phyloP scores from a whole-genome alignment of 208 protist species.

The Crithidia mellificae region DNA sequence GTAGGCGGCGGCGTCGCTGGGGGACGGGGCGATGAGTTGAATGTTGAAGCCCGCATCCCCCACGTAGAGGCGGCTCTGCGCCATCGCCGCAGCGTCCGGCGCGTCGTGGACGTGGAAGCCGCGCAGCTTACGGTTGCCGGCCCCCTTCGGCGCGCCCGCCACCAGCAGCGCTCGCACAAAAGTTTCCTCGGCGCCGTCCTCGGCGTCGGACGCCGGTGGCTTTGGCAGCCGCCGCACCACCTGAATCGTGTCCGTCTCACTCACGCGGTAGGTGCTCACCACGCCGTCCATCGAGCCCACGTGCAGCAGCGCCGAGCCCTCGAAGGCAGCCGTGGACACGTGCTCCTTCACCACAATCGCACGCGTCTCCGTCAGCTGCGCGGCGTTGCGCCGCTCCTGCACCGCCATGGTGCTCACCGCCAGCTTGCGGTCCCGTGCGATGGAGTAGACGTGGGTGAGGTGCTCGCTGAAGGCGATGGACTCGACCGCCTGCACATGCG shows the following conservation, averaged over 20 bases:
- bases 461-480: constrained; percentile 54
- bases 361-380: constrained; percentile 51
- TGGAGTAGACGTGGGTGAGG: constrained; percentile 59
- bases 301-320: constrained; percentile 54
- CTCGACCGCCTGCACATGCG: constrained; percentile 86
- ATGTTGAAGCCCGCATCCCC: constrained; percentile 86
- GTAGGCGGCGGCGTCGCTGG: constrained; percentile 28
- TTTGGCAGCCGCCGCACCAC: constrained; percentile 51
- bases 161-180: constrained; percentile 67
- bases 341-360: constrained; percentile 82
- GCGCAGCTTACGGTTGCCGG: constrained; percentile 29
- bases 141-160: constrained; percentile 51
- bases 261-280: constrained; percentile 70
- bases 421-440: constrained; percentile 82
- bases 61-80: constrained; percentile 41
- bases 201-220: constrained; percentile 38
- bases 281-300: constrained; percentile 74
- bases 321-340: constrained; percentile 65
- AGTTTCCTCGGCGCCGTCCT: constrained; percentile 61
- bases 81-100: constrained; percentile 1
- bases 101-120: constrained; percentile 24
- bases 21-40: constrained; percentile 23
- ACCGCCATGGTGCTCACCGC: constrained; percentile 37
- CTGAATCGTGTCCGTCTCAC: constrained; percentile 45
- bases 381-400: constrained; percentile 17